Conservation (phyloP, 139 green algal species). For the Chlorella sp. region DNA sequence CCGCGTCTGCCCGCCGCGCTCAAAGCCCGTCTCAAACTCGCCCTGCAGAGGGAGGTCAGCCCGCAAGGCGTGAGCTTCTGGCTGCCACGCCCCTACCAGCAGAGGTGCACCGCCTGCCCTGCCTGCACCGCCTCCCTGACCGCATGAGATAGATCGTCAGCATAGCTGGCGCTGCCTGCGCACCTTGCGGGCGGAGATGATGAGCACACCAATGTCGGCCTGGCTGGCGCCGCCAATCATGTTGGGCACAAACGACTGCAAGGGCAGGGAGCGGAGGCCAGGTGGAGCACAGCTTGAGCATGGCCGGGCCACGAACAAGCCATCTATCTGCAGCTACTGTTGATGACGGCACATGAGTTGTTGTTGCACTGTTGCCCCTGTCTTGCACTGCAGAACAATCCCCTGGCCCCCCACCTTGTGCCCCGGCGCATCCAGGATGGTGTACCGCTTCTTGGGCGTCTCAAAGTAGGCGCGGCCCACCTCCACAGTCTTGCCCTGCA, state of each 20-base stretch:
- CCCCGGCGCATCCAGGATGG: conserved; percentile 96
- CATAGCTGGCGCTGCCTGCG: neutral
- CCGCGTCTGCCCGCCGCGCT: conserved; percentile 92
- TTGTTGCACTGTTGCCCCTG: too few relatives aligned
- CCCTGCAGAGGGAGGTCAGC: conserved; percentile 56
- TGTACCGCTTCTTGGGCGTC: conserved; percentile 91
- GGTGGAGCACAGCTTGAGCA: too few relatives aligned
- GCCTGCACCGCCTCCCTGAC: too few relatives aligned
- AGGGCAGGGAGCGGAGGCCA: too few relatives aligned
- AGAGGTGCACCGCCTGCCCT: too few relatives aligned
- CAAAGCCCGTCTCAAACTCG: conserved; percentile 97
- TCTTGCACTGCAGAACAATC: too few relatives aligned
- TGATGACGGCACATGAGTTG: too few relatives aligned
- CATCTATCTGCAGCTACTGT: too few relatives aligned
- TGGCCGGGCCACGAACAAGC: too few relatives aligned
- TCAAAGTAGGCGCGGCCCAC: conserved; percentile 92
- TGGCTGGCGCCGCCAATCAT: conserved; percentile 94
- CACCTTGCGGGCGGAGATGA: conserved; percentile 91
- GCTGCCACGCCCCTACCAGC: too few relatives aligned
- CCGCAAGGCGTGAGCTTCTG: neutral
- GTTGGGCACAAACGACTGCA: conserved; percentile 96
- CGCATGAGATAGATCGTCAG: too few relatives aligned
- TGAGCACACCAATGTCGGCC: conserved; percentile 91
- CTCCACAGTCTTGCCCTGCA: conserved; percentile 96
- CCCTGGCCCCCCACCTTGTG: conserved; percentile 73